Percentiles rank a stretch among this genome's conserved stretches.
Evolutionary conservation across 768 basidiomycete genomes (phyloP).

Genomic region (Naganishia kalamii): DNA sequence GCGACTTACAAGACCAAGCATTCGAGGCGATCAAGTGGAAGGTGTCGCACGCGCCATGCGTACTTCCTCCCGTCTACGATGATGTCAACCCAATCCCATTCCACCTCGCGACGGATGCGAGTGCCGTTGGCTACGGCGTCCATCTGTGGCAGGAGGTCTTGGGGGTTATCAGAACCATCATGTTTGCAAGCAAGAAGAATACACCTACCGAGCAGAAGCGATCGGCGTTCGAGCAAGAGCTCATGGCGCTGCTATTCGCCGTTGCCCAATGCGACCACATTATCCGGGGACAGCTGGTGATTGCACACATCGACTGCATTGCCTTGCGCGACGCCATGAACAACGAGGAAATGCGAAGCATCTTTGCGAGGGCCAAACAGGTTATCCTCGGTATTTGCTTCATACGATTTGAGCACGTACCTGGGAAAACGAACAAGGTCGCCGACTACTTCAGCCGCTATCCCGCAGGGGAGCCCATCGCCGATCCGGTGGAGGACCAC

Average conservation of each 20-base stretch:
- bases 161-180: background rate
- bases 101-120: slow-evolving; percentile 17
- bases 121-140: slow-evolving; percentile 13
- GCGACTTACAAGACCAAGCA: slow-evolving; percentile 20
- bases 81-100: slow-evolving; percentile 29
- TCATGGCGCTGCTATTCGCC: slow-evolving; percentile 13
- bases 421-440: slow-evolving; percentile 17
- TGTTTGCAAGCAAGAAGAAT: slow-evolving; percentile 13
- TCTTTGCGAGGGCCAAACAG: slow-evolving; percentile 12
- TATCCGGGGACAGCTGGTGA: slow-evolving; percentile 8
- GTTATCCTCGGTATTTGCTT: no score
- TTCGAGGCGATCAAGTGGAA: slow-evolving; percentile 44
- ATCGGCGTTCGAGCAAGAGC: slow-evolving; percentile 16
- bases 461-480: background rate
- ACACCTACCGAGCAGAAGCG: slow-evolving; percentile 9
- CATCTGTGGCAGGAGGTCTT: slow-evolving; percentile 7
- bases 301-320: slow-evolving; percentile 20
- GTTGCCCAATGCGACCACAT: background rate
- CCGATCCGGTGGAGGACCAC: background rate
- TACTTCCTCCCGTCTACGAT: slow-evolving; percentile 43
- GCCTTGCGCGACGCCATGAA: slow-evolving; percentile 17
- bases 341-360: background rate
- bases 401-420: slow-evolving; percentile 8
- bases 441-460: slow-evolving; percentile 22
- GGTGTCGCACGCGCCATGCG: slow-evolving; percentile 45